A percentile compares a stretch with the other conserved stretches of the same genome.
These are phyloP conservation scores for Colletotrichum sublineola DNA, from an alignment of 2,329 filamentous ascomycete species.

Conservation along the genomic window DNA sequence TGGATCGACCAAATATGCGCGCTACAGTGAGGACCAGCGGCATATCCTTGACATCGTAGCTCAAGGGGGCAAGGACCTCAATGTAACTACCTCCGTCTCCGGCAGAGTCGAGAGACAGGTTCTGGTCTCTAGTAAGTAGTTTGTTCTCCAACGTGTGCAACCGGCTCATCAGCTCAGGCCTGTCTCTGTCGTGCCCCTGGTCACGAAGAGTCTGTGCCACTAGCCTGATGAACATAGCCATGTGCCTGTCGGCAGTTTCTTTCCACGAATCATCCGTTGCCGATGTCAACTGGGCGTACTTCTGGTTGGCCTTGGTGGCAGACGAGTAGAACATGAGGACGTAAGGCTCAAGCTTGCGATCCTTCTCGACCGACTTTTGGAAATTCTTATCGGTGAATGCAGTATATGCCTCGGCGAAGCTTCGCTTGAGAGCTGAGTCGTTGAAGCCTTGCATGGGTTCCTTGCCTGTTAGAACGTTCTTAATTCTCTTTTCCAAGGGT, in stretches of 20 bases:
- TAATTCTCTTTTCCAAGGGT: slow-evolving; percentile 77
- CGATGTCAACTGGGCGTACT: slow-evolving; percentile 80
- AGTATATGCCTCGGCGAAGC: slow-evolving; percentile 94
- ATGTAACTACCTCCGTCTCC: slow-evolving; percentile 75
- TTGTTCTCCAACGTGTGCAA: slow-evolving; percentile 91
- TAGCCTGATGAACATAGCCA: slow-evolving; percentile 92
- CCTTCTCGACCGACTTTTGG: slow-evolving; percentile 92
- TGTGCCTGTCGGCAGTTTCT: slow-evolving; percentile 90
- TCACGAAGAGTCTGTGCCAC: slow-evolving; percentile 84
- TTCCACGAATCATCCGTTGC: slow-evolving; percentile 90
- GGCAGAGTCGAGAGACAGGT: slow-evolving; percentile 76
- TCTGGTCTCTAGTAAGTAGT: slow-evolving; percentile 92
- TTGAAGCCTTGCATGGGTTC: slow-evolving; percentile 90
- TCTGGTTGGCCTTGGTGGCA: slow-evolving; percentile 86
- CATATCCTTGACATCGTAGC: slow-evolving; percentile 97
- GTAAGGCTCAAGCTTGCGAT: slow-evolving; percentile 90
- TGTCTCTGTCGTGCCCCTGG: slow-evolving; percentile 86
- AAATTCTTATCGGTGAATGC: slow-evolving; percentile 91
- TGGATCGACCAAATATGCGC: slow-evolving; percentile 84
- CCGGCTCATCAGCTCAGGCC: slow-evolving; percentile 84
- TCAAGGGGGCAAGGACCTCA: slow-evolving; percentile 86
- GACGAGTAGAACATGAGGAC: slow-evolving; percentile 97
- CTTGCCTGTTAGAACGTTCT: slow-evolving; percentile 82
- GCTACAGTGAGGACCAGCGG: slow-evolving; percentile 89
- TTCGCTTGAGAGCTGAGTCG: slow-evolving; percentile 90